A percentile compares a stretch with the other conserved stretches of the same genome.
These are phyloP conservation scores for Amaranthus palmeri DNA, from an alignment of 148 eudicot species.

Conservation along the genomic window DNA sequence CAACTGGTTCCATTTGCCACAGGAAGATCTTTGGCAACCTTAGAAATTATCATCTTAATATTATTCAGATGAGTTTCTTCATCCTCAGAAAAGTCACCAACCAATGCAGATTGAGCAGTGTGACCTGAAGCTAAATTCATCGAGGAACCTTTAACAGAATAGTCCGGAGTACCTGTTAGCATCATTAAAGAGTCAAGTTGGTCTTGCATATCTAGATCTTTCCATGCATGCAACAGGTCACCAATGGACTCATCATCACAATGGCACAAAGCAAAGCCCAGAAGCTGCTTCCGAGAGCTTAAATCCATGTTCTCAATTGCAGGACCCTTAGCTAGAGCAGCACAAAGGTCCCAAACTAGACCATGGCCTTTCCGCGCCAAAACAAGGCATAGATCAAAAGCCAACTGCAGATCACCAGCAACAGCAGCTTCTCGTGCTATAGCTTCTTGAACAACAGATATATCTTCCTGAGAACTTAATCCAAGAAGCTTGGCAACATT, in stretches of 20 bases:
- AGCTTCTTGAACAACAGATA: conserved; percentile 87
- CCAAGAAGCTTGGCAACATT: conserved; percentile 95
- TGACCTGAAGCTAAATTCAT: conserved; percentile 27
- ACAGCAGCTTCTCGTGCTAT: conserved; percentile 98
- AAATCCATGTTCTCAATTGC: conserved; percentile 76
- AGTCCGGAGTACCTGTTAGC: conserved; percentile 59
- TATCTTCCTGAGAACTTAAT: conserved; percentile 75
- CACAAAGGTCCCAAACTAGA: conserved; percentile 89
- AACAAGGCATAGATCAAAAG: conserved; percentile 81
- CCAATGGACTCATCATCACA: conserved; percentile 97
- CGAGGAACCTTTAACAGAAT: conserved; percentile 32
- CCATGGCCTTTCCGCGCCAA: conserved; percentile 92
- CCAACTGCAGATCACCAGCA: conserved; percentile 88
- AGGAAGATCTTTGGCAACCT: conserved; percentile 58
- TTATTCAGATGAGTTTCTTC: conserved; percentile 43
- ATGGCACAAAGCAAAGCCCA: conserved; percentile 93
- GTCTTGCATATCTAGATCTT: conserved; percentile 82
- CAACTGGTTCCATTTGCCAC: conserved; percentile 46
- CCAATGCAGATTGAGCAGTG: conserved; percentile 35
- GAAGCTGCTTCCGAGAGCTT: conserved; percentile 72
- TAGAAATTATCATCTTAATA: conserved; percentile 44
- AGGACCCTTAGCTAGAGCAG: conserved; percentile 92
- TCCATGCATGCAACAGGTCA: conserved; percentile 83
- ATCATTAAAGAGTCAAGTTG: conserved; percentile 62
- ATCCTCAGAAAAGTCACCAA: conserved; percentile 29